A percentile compares a stretch with the other conserved stretches of the same genome.
These are phyloP conservation scores for Curvularia spicifera DNA, from an alignment of 2,329 filamentous ascomycete genomes.

Conservation along the genomic window DNA sequence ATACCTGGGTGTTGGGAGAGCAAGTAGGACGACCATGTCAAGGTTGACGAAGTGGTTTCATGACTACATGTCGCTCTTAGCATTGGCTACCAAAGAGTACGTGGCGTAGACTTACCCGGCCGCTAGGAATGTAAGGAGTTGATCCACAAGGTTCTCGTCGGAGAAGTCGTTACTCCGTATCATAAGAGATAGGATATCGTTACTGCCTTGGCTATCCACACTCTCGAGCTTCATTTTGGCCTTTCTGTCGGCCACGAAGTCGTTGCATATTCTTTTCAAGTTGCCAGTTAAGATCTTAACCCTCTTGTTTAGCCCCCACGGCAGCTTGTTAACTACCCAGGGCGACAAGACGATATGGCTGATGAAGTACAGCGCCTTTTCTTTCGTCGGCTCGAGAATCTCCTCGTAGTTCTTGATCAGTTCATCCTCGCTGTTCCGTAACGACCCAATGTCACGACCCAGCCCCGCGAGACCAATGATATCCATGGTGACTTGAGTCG, in stretches of 20 bases:
- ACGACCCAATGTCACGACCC: conserved; percentile 52
- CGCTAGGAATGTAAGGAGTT: conserved; percentile 63
- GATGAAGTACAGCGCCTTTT: conserved; percentile 57
- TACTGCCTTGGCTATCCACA: conserved; percentile 39
- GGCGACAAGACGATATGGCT: conserved; percentile 49
- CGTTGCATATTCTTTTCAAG: conserved; percentile 52
- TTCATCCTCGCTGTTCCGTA: conserved; percentile 52
- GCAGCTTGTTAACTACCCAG: conserved; percentile 51
- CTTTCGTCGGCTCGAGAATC: conserved; percentile 54
- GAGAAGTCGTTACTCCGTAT: conserved; percentile 61
- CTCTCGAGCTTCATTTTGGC: conserved; percentile 44
- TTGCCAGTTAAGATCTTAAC: conserved; percentile 48
- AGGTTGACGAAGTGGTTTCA: conserved; percentile 76
- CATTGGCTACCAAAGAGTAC: not conserved
- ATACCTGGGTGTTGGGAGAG: conserved; percentile 70
- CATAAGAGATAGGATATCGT: conserved; percentile 57
- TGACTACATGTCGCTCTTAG: conserved; percentile 53
- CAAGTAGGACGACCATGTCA: conserved; percentile 77
- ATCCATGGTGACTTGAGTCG: conserved; percentile 55
- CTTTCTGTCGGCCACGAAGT: conserved; percentile 59
- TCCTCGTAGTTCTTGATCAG: conserved; percentile 53
- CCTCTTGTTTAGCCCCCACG: conserved; percentile 56
- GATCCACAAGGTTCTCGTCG: conserved; percentile 60
- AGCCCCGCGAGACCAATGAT: conserved; percentile 56
- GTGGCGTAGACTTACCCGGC: conserved; percentile 53